Conservation (phyloP, 176 grass and related monocot species). For the Aegilops bicornis region DNA sequence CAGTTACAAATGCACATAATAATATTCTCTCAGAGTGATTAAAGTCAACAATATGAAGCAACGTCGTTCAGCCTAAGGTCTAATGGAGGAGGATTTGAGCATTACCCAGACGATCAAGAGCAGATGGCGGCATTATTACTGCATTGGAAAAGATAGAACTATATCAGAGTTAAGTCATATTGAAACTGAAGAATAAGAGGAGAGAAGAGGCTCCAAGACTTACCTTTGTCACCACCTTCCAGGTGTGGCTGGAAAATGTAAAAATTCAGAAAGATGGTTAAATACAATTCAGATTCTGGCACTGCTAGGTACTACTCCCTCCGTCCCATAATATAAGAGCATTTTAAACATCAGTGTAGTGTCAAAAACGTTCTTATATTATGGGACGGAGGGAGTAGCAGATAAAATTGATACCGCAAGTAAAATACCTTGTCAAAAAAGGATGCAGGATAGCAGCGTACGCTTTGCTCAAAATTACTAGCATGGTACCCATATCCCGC, state of each 20-base stretch:
- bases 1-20: neutral
- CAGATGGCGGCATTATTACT: conserved; percentile 93
- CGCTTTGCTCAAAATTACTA: conserved; percentile 70
- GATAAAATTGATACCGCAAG: conserved; percentile 14
- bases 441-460: conserved; percentile 80
- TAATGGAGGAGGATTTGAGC: neutral
- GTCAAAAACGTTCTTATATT: no score
- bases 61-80: neutral
- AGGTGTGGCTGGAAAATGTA: conserved; percentile 67
- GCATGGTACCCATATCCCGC: conserved; percentile 47
- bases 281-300: conserved; percentile 24
- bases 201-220: neutral
- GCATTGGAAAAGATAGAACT: conserved; percentile 27
- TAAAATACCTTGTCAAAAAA: conserved; percentile 82
- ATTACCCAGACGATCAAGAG: conserved; percentile 90
- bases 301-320: neutral
- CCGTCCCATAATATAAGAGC: no score
- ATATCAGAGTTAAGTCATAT: conserved; percentile 14
- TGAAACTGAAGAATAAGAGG: neutral
- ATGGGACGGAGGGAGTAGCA: neutral
- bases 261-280: conserved; percentile 22
- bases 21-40: neutral
- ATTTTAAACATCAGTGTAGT: no score
- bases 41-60: conserved; percentile 13
- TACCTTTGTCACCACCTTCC: conserved; percentile 86